Evolutionary conservation across 2,329 filamentous ascomycete species (phyloP), one percentile per base, ranked within the genome.

Genomic region (Paecilomyces sp.): DNA sequence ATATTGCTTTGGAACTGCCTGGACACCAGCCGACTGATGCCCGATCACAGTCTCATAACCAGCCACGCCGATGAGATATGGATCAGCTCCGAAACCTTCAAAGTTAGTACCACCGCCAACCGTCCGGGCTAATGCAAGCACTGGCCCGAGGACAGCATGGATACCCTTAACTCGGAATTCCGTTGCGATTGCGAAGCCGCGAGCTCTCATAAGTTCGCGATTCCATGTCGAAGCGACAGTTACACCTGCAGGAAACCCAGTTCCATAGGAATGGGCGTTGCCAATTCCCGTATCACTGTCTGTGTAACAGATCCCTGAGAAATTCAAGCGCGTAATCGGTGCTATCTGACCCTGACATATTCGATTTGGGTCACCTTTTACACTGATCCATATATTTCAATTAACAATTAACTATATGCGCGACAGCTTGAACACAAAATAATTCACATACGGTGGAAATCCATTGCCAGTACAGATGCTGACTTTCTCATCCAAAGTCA

Each of bases 61-160:
- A 47, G 77, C 71, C 59, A 74, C 72, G 13, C 77, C 80, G 31
- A 73, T 75, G 41, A 79, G 72, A 61, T 81, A 83, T 0, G 80
- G 79, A 63, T 83, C 80, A 7, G 74, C 71, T 7, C 74, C 75
- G 61, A 82, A 82, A 0, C 80, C 79, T 65, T 81, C 77, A 77
- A 76, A 80, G 60, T 80, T 80, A 2, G 79, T 69, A 2, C 79
- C 79, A 15, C 76, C 79, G 8, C 57, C 66, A 64, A 9, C 72
- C 70, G 3, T 74, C 55, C 0, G 72, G 75, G 2, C 78, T 78
- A 33, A 76, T 66, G 57, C 80, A 72, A 24, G 77, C 78, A 0
- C 76, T 47, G 33, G 62, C 62, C 64, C 77, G 2, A 80, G 71
- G 3, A 74, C 65, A 8, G 80, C 68, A 62, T 80, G 70, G 11